Conservation (phyloP, 2,329 filamentous ascomycete genomes). For the Dothideomycetidae sp. region DNA sequence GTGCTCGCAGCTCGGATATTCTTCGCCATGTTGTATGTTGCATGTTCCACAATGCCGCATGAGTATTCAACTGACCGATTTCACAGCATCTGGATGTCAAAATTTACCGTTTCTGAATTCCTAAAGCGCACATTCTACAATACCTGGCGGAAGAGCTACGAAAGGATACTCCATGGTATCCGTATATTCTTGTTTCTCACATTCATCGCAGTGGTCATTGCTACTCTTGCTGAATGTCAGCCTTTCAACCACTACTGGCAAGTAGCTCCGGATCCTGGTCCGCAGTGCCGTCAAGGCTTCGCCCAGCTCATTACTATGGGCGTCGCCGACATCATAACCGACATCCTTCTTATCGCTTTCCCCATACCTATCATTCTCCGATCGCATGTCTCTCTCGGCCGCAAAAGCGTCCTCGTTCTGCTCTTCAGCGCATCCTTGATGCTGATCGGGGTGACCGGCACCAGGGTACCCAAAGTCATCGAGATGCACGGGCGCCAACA, state of each 20-base stretch:
- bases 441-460: conserved; percentile 65
- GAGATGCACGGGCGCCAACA: conserved; percentile 59
- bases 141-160: conserved; percentile 67
- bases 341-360: conserved; percentile 73
- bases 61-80: no score
- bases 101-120: conserved; percentile 81
- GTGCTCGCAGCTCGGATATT: conserved; percentile 72
- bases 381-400: conserved; percentile 60
- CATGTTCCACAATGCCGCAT: no score
- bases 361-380: conserved; percentile 77
- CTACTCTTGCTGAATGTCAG: conserved; percentile 69
- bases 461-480: conserved; percentile 69
- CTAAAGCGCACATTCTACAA: conserved; percentile 70
- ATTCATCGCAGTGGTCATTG: conserved; percentile 66
- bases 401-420: conserved; percentile 63
- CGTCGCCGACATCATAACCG: conserved; percentile 75
- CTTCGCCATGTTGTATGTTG: conserved; percentile 73
- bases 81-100: conserved; percentile 86
- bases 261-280: conserved; percentile 60
- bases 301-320: conserved; percentile 82
- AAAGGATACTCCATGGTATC: conserved; percentile 55
- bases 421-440: conserved; percentile 76
- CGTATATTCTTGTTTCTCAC: conserved; percentile 64
- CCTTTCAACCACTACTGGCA: conserved; percentile 45
- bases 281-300: conserved; percentile 72